Evolutionary conservation across 2,329 filamentous ascomycete species (phyloP).

Genomic region (Colletotrichum limetticola): DNA sequence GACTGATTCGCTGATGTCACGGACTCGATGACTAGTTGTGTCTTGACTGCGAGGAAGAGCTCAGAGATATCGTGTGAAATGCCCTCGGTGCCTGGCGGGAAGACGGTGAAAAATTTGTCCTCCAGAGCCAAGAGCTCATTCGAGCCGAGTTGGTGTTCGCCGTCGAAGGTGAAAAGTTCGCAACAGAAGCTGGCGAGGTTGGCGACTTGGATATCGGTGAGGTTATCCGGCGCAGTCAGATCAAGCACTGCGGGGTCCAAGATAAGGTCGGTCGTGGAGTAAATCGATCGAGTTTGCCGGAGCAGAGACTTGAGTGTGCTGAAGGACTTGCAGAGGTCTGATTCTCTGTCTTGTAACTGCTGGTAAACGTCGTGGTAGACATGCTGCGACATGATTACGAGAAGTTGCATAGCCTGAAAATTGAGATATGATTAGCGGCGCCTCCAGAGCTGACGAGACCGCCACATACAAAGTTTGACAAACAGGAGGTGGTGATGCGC

Average conservation of each 20-base stretch:
- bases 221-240: constrained; percentile 46
- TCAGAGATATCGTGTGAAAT: constrained; percentile 54
- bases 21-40: constrained; percentile 62
- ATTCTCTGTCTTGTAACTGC: constrained; percentile 45
- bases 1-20: constrained; percentile 61
- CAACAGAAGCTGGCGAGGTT: constrained; percentile 60
- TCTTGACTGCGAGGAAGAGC: constrained; percentile 59
- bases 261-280: constrained; percentile 43
- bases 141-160: constrained; percentile 45
- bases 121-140: constrained; percentile 58
- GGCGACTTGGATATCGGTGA: constrained; percentile 54
- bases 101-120: constrained; percentile 55
- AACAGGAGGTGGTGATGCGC: constrained; percentile 49
- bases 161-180: constrained; percentile 50
- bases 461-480: constrained; percentile 53
- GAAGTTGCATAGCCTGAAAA: constrained; percentile 50
- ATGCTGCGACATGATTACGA: constrained; percentile 50
- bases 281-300: constrained; percentile 47
- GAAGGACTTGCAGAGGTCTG: constrained; percentile 47
- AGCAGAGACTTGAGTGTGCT: constrained; percentile 45
- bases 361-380: constrained; percentile 49
- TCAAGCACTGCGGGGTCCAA: constrained; percentile 44
- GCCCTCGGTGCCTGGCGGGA: constrained; percentile 50
- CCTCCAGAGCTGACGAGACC: constrained; percentile 28
- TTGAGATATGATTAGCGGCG: constrained; percentile 22